A percentile compares a stretch with the other conserved stretches of the same genome.
Conservation (phyloP, 2,329 filamentous ascomycete genomes). For the Arachnomyces sp. region DNA sequence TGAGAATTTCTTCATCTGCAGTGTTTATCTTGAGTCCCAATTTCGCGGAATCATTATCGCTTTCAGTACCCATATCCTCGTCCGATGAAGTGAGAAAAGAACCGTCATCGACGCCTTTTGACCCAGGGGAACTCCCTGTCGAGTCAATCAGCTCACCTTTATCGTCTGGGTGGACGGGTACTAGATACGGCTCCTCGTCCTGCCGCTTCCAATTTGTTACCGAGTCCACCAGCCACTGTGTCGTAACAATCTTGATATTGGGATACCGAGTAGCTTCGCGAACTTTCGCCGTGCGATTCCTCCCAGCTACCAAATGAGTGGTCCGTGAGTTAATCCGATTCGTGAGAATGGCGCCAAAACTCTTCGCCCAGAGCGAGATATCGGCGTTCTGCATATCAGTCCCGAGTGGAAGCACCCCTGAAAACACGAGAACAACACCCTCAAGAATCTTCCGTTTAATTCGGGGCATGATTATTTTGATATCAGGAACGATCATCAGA, state of each 20-base stretch:
- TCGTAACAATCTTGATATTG: constrained; percentile 82
- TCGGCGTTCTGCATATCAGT: constrained; percentile 74
- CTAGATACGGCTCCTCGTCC: constrained; percentile 70
- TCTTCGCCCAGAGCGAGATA: constrained; percentile 76
- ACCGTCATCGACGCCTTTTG: constrained; percentile 24
- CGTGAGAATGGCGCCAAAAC: constrained; percentile 65
- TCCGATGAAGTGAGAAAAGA: constrained; percentile 35
- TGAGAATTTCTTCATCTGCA: constrained; percentile 41
- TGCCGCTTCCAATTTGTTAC: constrained; percentile 76
- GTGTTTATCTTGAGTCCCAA: constrained; percentile 30
- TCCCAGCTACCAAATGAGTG: constrained; percentile 46
- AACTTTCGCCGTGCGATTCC: constrained; percentile 80
- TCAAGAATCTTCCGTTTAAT: constrained; percentile 72
- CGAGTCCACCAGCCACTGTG: constrained; percentile 80
- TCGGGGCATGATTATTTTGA: constrained; percentile 72
- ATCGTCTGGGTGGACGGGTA: constrained; percentile 67
- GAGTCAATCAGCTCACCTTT: constrained; percentile 35
- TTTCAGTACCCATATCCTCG: constrained; percentile 41
- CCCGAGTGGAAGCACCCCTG: constrained; percentile 79
- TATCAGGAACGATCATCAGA: constrained; percentile 66
- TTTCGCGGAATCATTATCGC: constrained; percentile 36
- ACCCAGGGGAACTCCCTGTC: constrained; percentile 23
- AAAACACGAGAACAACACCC: constrained; percentile 74
- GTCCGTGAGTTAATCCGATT: constrained; percentile 39
- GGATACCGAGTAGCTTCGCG: constrained; percentile 73